A percentile compares a stretch with the other conserved stretches of the same genome.
Evolutionary conservation across 768 basidiomycete genomes (phyloP).

Genomic region (Rickenella mellea): DNA sequence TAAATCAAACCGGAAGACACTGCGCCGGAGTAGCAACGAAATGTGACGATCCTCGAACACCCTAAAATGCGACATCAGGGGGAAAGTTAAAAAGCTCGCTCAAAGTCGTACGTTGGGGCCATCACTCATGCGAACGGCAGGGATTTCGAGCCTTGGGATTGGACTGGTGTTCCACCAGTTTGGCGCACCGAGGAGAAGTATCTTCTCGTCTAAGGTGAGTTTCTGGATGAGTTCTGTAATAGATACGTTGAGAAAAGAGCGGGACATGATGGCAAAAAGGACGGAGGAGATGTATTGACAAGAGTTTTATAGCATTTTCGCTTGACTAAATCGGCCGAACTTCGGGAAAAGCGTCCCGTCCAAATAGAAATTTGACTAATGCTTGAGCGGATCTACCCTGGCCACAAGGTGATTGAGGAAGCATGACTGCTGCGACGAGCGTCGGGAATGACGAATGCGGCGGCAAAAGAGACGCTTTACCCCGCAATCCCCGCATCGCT

Average conservation of each 20-base stretch:
- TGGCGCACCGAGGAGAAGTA: slow-evolving; percentile 50
- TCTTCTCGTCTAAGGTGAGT: slow-evolving; percentile 55
- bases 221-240: slow-evolving; percentile 41
- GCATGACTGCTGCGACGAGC: no score
- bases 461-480: not conserved
- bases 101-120: slow-evolving; percentile 43
- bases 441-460: slow-evolving; percentile 10
- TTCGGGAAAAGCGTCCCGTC: no score
- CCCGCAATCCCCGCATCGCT: no score
- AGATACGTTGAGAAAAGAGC: slow-evolving; percentile 42
- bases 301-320: no score
- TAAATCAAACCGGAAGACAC: slow-evolving; percentile 45
- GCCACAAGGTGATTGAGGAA: no score
- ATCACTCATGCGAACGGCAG: slow-evolving; percentile 62
- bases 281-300: no score
- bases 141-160: slow-evolving; percentile 50
- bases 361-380: no score
- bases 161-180: slow-evolving; percentile 65
- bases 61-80: slow-evolving; percentile 23
- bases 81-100: not conserved
- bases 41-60: slow-evolving; percentile 58
- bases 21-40: slow-evolving; percentile 57
- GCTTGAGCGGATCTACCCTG: no score
- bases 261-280: no score
- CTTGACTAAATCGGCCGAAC: no score